phyloP scores from a whole-genome alignment of 2,329 filamentous ascomycete species.

The Fusarium albosuccineum region DNA sequence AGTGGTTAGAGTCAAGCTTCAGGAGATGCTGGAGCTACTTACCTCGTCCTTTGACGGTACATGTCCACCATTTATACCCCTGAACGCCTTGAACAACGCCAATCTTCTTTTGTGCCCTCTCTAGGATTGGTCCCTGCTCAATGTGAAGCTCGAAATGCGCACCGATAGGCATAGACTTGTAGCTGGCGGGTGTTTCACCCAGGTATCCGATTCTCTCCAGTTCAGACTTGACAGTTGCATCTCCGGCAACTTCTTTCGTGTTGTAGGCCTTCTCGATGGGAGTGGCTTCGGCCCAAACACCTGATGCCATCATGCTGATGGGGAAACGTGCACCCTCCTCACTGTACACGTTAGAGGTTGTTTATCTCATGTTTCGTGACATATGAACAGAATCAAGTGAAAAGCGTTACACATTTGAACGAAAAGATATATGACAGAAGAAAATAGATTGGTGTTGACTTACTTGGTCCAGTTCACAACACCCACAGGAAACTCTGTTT shows the following conservation, averaged over 20 bases:
- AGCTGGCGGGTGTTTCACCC: constrained; percentile 58
- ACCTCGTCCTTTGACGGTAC: constrained; percentile 42
- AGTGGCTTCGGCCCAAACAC: constrained; percentile 81
- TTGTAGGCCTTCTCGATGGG: constrained; percentile 71
- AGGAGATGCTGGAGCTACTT: background rate
- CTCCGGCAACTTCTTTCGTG: constrained; percentile 68
- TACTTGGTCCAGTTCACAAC: constrained; percentile 85
- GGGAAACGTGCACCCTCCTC: constrained; percentile 88
- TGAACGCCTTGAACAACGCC: constrained; percentile 41
- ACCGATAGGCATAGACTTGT: constrained; percentile 66
- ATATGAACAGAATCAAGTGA: no score
- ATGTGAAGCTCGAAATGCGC: constrained; percentile 89
- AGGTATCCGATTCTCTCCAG: constrained; percentile 80
- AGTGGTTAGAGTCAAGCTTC: constrained; percentile 46
- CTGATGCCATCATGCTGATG: constrained; percentile 79
- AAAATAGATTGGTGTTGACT: background rate
- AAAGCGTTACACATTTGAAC: no score
- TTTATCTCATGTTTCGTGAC: no score
- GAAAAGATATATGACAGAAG: no score
- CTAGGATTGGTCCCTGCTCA: constrained; percentile 68
- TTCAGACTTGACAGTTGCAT: constrained; percentile 54
- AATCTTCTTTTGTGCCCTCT: constrained; percentile 31
- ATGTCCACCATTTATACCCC: constrained; percentile 47
- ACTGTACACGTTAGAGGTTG: constrained; percentile 54
- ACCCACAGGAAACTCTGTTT: constrained; percentile 79